Conservation (phyloP, 1,139 yeast species). For the Kodamaea arcana region DNA sequence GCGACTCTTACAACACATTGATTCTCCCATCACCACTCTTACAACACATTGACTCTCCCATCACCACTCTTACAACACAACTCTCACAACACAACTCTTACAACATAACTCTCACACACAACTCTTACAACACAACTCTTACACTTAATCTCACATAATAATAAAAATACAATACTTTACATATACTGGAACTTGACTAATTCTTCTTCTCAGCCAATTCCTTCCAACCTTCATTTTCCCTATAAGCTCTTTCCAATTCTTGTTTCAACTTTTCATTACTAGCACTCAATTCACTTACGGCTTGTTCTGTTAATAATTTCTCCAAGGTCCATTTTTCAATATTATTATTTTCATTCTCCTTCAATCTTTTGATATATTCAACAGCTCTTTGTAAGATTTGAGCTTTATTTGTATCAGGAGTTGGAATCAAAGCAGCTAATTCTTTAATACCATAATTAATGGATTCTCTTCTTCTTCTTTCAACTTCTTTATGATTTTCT, state of each 20-base stretch:
- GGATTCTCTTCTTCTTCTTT: conserved; percentile 89
- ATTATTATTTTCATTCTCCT: conserved; percentile 81
- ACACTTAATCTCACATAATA: too few species aligned
- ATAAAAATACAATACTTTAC: conserved; percentile 1
- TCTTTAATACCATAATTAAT: conserved; percentile 87
- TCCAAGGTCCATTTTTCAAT: conserved; percentile 94
- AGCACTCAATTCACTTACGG: conserved; percentile 72
- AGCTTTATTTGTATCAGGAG: conserved; percentile 87
- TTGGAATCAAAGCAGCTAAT: conserved; percentile 77
- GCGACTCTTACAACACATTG: too few species aligned
- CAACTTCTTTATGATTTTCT: conserved; percentile 95
- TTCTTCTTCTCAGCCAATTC: conserved; percentile 27
- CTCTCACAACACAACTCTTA: too few species aligned
- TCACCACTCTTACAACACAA: too few species aligned
- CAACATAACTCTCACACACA: too few species aligned
- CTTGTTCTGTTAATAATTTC: conserved; percentile 86
- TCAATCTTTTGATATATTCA: conserved; percentile 81
- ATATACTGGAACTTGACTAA: conserved; percentile 7
- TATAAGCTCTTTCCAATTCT: conserved; percentile 86
- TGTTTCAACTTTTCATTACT: conserved; percentile 75
- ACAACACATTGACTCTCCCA: too few species aligned
- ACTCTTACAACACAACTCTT: too few species aligned
- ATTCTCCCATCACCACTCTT: too few species aligned
- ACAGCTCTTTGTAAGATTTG: conserved; percentile 85
- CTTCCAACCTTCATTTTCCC: conserved; percentile 86